Conservation (phyloP, 768 basidiomycete genomes). For the Aureoboletus auriporus region DNA sequence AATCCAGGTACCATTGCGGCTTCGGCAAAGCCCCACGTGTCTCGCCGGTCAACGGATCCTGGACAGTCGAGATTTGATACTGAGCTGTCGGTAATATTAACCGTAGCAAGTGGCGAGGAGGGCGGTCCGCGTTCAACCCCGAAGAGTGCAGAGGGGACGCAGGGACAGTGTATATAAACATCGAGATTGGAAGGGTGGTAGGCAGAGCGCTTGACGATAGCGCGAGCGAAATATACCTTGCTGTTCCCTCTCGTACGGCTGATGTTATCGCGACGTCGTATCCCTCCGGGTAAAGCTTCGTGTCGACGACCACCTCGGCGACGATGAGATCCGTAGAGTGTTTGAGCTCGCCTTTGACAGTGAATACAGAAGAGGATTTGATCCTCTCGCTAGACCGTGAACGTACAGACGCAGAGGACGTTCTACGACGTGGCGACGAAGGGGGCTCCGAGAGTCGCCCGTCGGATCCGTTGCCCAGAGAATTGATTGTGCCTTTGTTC, state of each 20-base stretch:
- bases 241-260: conserved; percentile 33
- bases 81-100: conserved; percentile 80
- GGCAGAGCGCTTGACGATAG: conserved; percentile 2
- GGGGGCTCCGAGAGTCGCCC: conserved; percentile 14
- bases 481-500: conserved; percentile 35
- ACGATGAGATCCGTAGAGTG: conserved; percentile 68
- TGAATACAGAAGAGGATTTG: conserved; percentile 51
- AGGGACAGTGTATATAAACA: conserved; percentile 71
- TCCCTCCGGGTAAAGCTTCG: conserved; percentile 75
- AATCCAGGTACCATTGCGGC: conserved; percentile 68
- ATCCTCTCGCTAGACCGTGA: conserved; percentile 33
- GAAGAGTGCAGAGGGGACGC: conserved; percentile 80
- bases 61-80: conserved; percentile 69
- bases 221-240: conserved; percentile 34
- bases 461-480: conserved; percentile 13
- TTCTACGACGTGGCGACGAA: conserved; percentile 21
- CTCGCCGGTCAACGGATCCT: conserved; percentile 79
- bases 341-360: conserved; percentile 55
- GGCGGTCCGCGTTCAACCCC: conserved; percentile 46
- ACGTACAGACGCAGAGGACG: conserved; percentile 25
- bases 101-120: conserved; percentile 70
- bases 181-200: conserved; percentile 46
- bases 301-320: conserved; percentile 76
- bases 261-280: conserved; percentile 54
- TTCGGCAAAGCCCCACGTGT: conserved; percentile 53